Conservation (phyloP, 352 stramenopile genomes). For the Blastocystis sp. region DNA sequence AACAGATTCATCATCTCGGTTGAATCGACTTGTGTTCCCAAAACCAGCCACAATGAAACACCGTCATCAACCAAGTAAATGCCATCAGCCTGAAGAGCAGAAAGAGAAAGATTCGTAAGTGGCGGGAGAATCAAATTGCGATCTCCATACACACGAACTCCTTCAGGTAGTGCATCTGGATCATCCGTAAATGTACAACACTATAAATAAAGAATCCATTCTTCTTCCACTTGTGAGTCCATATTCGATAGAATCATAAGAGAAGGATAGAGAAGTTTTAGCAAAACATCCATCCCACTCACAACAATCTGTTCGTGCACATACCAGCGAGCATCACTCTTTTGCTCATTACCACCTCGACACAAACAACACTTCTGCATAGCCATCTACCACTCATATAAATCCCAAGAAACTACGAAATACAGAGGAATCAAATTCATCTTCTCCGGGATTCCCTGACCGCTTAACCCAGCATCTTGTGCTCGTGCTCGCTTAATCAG, state of each 20-base stretch:
- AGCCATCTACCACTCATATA: constrained; percentile 79
- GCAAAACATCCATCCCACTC: background rate
- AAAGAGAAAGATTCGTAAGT: constrained; percentile 88
- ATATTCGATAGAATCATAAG: background rate
- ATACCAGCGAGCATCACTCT: constrained; percentile 94
- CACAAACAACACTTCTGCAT: constrained; percentile 95
- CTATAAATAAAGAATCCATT: constrained; percentile 5
- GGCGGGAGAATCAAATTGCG: constrained; percentile 69
- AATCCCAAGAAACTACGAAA: constrained; percentile 73
- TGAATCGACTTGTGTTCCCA: constrained; percentile 83
- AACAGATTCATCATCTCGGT: constrained; percentile 87
- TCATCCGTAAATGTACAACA: constrained; percentile 68
- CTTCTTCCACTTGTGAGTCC: background rate
- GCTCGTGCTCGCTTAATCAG: constrained; percentile 76
- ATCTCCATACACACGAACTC: constrained; percentile 80
- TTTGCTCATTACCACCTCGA: constrained; percentile 90
- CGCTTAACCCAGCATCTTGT: constrained; percentile 78
- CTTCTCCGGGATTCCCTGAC: constrained; percentile 81
- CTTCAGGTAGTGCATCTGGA: constrained; percentile 75
- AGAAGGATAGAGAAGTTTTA: background rate
- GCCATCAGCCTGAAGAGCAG: constrained; percentile 86
- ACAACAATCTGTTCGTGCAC: constrained; percentile 75
- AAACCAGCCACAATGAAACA: constrained; percentile 90
- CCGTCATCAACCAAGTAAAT: constrained; percentile 95
- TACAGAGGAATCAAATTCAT: constrained; percentile 92